These are phyloP conservation scores for Onygenales sp. DNA, from an alignment of 2,329 filamentous ascomycete species.

Conservation along the genomic window DNA sequence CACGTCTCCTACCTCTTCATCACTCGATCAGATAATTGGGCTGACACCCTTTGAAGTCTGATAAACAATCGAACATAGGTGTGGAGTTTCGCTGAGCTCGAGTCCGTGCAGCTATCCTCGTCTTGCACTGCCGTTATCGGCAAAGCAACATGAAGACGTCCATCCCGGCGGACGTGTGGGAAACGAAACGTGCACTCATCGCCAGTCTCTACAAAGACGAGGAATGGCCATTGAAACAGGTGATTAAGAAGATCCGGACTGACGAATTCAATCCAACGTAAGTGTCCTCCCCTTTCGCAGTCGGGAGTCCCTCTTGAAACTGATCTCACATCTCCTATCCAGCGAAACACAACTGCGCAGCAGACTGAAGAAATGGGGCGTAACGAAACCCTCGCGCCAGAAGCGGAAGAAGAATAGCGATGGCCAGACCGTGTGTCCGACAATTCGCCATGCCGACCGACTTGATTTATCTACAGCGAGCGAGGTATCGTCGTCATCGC, in stretches of 20 bases:
- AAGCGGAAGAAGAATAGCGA: constrained; percentile 22
- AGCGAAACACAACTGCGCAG: constrained; percentile 37
- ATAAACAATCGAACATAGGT: too few relatives aligned
- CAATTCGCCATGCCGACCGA: background rate
- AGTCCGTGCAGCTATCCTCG: background rate
- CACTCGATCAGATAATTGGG: too few relatives aligned
- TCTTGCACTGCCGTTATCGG: background rate
- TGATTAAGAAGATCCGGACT: constrained; percentile 35
- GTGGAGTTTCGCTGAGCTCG: too few relatives aligned
- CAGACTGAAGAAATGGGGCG: constrained; percentile 36
- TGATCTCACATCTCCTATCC: background rate
- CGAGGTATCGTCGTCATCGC: background rate
- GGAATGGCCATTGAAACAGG: constrained; percentile 37
- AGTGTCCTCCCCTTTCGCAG: constrained; percentile 8
- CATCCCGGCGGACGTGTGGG: constrained; percentile 35
- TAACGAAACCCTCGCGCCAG: constrained; percentile 36
- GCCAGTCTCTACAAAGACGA: constrained; percentile 34
- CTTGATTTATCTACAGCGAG: background rate
- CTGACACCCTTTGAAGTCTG: too few relatives aligned
- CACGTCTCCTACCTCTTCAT: too few relatives aligned
- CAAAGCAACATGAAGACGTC: constrained; percentile 29
- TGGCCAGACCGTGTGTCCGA: background rate
- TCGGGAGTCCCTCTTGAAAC: background rate
- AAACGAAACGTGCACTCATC: constrained; percentile 33
- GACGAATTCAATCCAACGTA: constrained; percentile 35